phyloP scores from a whole-genome alignment of 192 early-diverging fungal genomes.

The Allomyces arbusculus region DNA sequence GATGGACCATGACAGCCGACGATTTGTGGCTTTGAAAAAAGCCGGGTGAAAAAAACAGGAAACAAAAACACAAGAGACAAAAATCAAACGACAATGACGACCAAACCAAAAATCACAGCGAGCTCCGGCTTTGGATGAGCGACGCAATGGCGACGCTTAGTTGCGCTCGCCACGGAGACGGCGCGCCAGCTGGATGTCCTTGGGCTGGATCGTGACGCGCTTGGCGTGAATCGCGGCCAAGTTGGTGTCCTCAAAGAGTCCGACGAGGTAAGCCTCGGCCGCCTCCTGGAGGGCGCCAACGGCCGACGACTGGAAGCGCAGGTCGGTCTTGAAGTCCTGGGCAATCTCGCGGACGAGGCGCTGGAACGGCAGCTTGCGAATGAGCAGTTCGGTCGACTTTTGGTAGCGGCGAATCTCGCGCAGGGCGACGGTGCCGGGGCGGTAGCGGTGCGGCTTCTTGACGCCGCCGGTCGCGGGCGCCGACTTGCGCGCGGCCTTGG shows the following conservation, averaged over 20 bases:
- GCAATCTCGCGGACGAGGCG: conserved; percentile 96
- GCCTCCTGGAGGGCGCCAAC: conserved; percentile 99
- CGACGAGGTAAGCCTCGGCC: conserved; percentile 78
- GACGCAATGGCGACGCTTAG: neutral
- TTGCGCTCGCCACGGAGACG: conserved; percentile 74
- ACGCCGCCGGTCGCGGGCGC: conserved; percentile 82
- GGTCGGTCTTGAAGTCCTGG: conserved; percentile 98
- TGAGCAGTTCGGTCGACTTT: conserved; percentile 87
- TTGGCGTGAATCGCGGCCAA: conserved; percentile 98
- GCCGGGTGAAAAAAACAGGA: conserved; percentile 1
- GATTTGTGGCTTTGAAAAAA: conserved; percentile 3
- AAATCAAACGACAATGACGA: neutral
- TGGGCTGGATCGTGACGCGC: conserved; percentile 99
- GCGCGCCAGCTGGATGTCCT: conserved; percentile 95
- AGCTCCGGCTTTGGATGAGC: no score
- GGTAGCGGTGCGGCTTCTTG: conserved; percentile 31
- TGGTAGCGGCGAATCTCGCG: conserved; percentile 86
- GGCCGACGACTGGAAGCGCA: conserved; percentile 97
- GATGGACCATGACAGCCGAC: no score
- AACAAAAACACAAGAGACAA: conserved; percentile 1
- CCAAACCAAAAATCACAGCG: no score
- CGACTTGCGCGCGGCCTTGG: conserved; percentile 94
- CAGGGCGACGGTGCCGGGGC: conserved; percentile 55
- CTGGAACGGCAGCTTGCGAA: conserved; percentile 86
- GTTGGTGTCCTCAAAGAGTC: conserved; percentile 93